Evolutionary conservation across 257 asterid genomes (phyloP).

Genomic region (Datura wrightii): DNA sequence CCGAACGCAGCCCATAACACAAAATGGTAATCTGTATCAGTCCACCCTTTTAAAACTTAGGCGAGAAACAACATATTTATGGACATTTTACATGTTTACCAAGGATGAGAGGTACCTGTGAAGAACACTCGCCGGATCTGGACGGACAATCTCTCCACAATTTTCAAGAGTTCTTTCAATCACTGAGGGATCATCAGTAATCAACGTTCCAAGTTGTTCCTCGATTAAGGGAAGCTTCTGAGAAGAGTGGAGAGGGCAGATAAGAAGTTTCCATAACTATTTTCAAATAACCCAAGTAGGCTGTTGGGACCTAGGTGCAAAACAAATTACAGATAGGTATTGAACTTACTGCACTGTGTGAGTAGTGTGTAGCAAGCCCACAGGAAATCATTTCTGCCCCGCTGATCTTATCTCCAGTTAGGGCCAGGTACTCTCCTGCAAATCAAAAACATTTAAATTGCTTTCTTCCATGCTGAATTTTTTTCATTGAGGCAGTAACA

Average conservation of each 20-base stretch:
- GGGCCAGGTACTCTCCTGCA: conserved; percentile 90
- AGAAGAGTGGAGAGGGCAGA: conserved; percentile 33
- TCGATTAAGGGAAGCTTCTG: conserved; percentile 88
- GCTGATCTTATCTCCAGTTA: conserved; percentile 84
- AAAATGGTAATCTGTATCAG: conserved; percentile 9
- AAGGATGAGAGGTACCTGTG: conserved; percentile 57
- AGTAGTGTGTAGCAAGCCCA: conserved; percentile 95
- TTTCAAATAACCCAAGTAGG: conserved; percentile 30
- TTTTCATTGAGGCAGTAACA: background rate
- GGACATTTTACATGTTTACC: conserved; percentile 5
- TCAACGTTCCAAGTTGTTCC: conserved; percentile 74
- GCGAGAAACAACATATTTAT: background rate
- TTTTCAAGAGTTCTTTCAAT: conserved; percentile 69
- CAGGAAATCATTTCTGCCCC: conserved; percentile 90
- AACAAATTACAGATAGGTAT: background rate
- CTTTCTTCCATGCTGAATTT: background rate
- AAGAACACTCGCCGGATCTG: conserved; percentile 67
- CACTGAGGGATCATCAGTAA: conserved; percentile 88
- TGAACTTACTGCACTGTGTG: conserved; percentile 52
- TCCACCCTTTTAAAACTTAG: background rate
- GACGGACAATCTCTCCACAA: conserved; percentile 63
- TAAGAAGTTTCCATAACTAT: conserved; percentile 27
- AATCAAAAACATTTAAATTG: conserved; percentile 16
- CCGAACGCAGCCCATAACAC: background rate
- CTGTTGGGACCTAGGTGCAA: background rate